Percentiles rank a stretch among this genome's conserved stretches.
These are phyloP conservation scores for Fusarium clavum DNA, from an alignment of 2,329 filamentous ascomycete species.

Conservation along the genomic window DNA sequence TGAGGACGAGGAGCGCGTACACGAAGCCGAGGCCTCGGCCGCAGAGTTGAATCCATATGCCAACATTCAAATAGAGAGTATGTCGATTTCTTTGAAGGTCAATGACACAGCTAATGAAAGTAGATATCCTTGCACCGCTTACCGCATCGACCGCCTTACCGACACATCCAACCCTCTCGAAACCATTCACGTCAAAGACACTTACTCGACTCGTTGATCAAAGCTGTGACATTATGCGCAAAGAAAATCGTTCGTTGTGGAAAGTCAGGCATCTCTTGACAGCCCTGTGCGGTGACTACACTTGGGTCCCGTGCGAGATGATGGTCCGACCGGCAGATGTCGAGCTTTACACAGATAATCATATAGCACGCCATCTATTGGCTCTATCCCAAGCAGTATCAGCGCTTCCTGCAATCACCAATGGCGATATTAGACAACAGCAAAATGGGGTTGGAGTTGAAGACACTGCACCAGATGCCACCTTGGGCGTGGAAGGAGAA, in stretches of 20 bases:
- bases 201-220: slow-evolving; percentile 77
- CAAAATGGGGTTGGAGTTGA: slow-evolving; percentile 24
- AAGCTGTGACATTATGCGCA: slow-evolving; percentile 76
- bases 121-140: slow-evolving; percentile 80
- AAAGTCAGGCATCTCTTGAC: slow-evolving; percentile 80
- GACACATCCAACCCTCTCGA: slow-evolving; percentile 78
- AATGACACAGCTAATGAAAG: slow-evolving; percentile 45
- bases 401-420: slow-evolving; percentile 31
- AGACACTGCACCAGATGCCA: slow-evolving; percentile 8
- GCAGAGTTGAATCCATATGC: slow-evolving; percentile 80
- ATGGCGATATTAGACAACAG: slow-evolving; percentile 38
- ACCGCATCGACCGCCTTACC: slow-evolving; percentile 80
- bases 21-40: slow-evolving; percentile 70
- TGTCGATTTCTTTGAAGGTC: slow-evolving; percentile 46
- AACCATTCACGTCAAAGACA: slow-evolving; percentile 79
- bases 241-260: slow-evolving; percentile 79
- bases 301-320: slow-evolving; percentile 71
- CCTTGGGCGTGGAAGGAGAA: slow-evolving; percentile 16
- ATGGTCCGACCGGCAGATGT: slow-evolving; percentile 68
- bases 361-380: slow-evolving; percentile 54
- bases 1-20: slow-evolving; percentile 72
- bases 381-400: slow-evolving; percentile 44
- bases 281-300: slow-evolving; percentile 79
- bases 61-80: slow-evolving; percentile 77
- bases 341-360: slow-evolving; percentile 64